Evolutionary conservation across 495 filamentous ascomycete genomes (phyloP), one percentile per base, ranked within the genome.

Genomic region (Hypoxylon fragiforme): DNA sequence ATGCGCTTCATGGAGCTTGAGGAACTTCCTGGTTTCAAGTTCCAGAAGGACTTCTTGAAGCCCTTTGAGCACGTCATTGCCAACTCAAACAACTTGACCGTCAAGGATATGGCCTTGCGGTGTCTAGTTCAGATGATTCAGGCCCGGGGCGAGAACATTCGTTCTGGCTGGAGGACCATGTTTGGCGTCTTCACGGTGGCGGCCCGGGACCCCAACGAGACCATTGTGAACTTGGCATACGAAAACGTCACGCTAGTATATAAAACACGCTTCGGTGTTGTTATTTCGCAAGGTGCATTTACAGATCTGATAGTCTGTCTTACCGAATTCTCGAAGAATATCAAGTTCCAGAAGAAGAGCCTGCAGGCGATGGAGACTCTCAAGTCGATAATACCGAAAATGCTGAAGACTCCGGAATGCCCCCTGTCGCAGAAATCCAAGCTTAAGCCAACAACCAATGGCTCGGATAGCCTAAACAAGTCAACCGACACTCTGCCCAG

Each of bases 1-100:
- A 97, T 97, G 92, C 86, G 90, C 2, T 99, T 97, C 71, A 89
- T 99, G 86, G 95, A 99, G 71, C 90, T 97, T 53, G 95, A 96
- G 57, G 94, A 99, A 67, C 72, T 99, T 54, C 89, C 94, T 0
- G 95, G 95, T 58, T 99, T 99, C 83, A 97, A 97, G 68, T 99
- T 99, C 67, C 94, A 99, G 62, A 99, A 99, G 67, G 94, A 99
- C 62, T 97, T 99, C 72, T 78, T 97, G 20, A 97, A 96, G 69
- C 94, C 94, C 0, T 99, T 99, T 55, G 91, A 97, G 72, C 89
- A 97, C 70, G 90, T 99, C 61, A 95, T 97, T 77, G 82, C 86
- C 22, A 97, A 97, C 71, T 92, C 90, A 50, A 89, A 70, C 48
- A 86, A 91, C 41, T 86, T 95, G 22, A 81, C 87, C 6, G 94